A percentile compares a stretch with the other conserved stretches of the same genome.
Evolutionary conservation across 495 filamentous ascomycete genomes (phyloP).

Genomic region (Penicillium arizonense): DNA sequence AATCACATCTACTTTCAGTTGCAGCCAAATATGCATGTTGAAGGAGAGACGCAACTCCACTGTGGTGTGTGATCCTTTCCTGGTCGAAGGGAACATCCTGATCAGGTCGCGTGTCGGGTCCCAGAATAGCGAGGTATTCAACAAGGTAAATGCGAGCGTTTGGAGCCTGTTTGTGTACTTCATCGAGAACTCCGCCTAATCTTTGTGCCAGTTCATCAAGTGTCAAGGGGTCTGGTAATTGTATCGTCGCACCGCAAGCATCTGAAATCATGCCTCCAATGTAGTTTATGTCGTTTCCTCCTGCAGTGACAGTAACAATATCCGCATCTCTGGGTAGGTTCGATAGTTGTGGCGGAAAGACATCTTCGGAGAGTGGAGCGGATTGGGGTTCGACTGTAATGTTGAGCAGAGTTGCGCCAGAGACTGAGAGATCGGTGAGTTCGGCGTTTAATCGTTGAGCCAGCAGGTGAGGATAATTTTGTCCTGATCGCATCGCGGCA

Average conservation of each 20-base stretch:
- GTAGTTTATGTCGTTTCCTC: constrained; percentile 48
- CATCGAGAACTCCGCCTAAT: constrained; percentile 34
- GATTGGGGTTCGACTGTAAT: constrained; percentile 36
- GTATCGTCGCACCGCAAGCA: constrained; percentile 12
- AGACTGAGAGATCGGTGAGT: constrained; percentile 42
- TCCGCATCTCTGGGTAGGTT: constrained; percentile 33
- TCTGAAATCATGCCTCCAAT: constrained; percentile 39
- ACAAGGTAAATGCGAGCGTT: constrained; percentile 35
- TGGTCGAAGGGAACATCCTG: constrained; percentile 32
- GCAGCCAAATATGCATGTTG: constrained; percentile 28
- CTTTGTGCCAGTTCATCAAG: constrained; percentile 23
- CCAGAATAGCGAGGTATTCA: constrained; percentile 45
- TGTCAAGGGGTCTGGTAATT: constrained; percentile 6
- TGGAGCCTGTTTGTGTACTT: constrained; percentile 36
- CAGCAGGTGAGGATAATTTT: constrained; percentile 43
- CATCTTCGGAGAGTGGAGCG: constrained; percentile 8
- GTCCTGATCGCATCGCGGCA: constrained; percentile 33
- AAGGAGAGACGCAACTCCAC: constrained; percentile 23
- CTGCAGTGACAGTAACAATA: constrained; percentile 39
- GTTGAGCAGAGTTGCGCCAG: constrained; percentile 43
- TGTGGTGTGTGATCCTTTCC: constrained; percentile 32
- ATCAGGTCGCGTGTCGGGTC: constrained; percentile 27
- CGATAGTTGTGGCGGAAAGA: constrained; percentile 38
- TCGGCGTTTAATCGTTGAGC: constrained; percentile 27
- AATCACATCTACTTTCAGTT: constrained; percentile 21